Evolutionary conservation across 1,284 basidiomycete genomes (phyloP), one percentile per base, ranked within the genome.

Genomic region (Trichosporon sp.): DNA sequence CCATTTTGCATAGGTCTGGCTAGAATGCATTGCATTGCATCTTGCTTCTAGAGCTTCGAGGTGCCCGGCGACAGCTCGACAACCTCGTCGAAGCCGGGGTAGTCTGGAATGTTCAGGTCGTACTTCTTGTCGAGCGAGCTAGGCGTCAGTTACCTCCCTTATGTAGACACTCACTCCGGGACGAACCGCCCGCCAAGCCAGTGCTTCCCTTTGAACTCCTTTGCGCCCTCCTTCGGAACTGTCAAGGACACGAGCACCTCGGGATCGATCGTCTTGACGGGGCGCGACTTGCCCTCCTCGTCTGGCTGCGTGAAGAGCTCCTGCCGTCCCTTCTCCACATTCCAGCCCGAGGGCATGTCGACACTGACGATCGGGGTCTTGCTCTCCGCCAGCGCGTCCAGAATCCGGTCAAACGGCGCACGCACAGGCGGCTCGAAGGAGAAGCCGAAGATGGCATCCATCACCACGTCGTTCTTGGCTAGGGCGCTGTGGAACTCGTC

Each of bases 381-480:
- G 5, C 90, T 90, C 31, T 85, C 80, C 1, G 88, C 86, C 67
- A 99, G 86, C 2, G 91, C 85, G 0, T 88, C 86, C 1, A 99
- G 87, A 14, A 91, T 90, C 0, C 84, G 79, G 77, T 94, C 90
- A 83, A 98, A 99, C 0, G 97, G 97, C 2, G 91, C 85, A 11
- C 97, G 90, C 4, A 94, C 87, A 31, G 94, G 94, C 0, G 88
- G 91, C 76, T 92, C 88, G 88, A 98, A 99, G 0, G 94, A 97
- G 85, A 99, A 99, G 3, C 97, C 96, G 77, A 99, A 99, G 74
- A 99, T 92, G 8, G 95, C 93, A 80, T 99, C 97, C 64, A 99
- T 87, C 16, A 99, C 88, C 38, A 98, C 90, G 82, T 98, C 94
- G 1, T 90, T 88, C 4, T 84, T 78, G 5, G 26, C 26, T 26